phyloP scores from a whole-genome alignment of 495 filamentous ascomycete genomes.

The Podospora comata region DNA sequence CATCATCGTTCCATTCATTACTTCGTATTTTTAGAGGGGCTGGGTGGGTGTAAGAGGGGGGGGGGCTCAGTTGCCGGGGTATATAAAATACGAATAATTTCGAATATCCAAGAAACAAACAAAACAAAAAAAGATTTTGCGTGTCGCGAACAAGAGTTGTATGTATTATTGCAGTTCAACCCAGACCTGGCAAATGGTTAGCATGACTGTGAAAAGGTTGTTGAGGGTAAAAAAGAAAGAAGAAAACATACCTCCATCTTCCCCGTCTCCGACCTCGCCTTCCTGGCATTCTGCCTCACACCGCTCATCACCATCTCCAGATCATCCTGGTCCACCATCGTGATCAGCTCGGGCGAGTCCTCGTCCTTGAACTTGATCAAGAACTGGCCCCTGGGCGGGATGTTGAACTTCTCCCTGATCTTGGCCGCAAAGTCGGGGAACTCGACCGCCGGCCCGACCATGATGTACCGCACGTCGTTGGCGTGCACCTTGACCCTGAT shows the following conservation, averaged over 20 bases:
- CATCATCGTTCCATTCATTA: slow-evolving; percentile 10
- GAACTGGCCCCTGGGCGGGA: slow-evolving; percentile 69
- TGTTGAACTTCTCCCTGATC: slow-evolving; percentile 80
- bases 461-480: slow-evolving; percentile 92
- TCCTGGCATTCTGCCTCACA: slow-evolving; percentile 64
- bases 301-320: slow-evolving; percentile 75
- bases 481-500: slow-evolving; percentile 88
- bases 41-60: not conserved
- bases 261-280: slow-evolving; percentile 76
- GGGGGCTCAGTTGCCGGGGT: not conserved
- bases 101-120: not conserved
- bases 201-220: slow-evolving; percentile 18
- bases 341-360: slow-evolving; percentile 84
- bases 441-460: slow-evolving; percentile 69
- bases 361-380: slow-evolving; percentile 78
- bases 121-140: not conserved
- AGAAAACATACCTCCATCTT: slow-evolving; percentile 83
- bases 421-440: slow-evolving; percentile 72
- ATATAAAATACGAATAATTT: slow-evolving; percentile 16
- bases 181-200: slow-evolving; percentile 54
- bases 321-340: slow-evolving; percentile 95
- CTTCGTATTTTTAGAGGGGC: not conserved
- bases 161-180: slow-evolving; percentile 54
- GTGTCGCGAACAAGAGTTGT: too few species aligned
- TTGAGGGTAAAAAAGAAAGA: too few species aligned